These are phyloP conservation scores for Neoboletus subvelutipes DNA, from an alignment of 768 basidiomycete species.

Conservation along the genomic window DNA sequence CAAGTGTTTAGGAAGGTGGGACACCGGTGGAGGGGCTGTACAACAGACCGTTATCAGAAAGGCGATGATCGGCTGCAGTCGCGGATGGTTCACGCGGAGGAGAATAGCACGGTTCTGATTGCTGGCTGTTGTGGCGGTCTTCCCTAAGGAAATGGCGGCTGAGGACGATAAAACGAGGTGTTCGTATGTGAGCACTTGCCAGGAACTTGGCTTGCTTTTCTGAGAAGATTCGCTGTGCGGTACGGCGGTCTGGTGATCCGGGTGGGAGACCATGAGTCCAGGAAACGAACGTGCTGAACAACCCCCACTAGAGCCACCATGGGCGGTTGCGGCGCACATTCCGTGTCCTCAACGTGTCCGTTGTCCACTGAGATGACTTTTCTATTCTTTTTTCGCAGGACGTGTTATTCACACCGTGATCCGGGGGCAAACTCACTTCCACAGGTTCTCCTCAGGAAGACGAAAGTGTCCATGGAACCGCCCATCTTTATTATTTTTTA, in stretches of 20 bases:
- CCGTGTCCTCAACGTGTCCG: constrained; percentile 15
- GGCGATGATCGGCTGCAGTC: constrained; percentile 34
- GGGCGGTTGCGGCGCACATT: constrained; percentile 12
- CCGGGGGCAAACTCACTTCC: neutral
- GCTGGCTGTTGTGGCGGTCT: constrained; percentile 26
- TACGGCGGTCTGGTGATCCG: constrained; percentile 32
- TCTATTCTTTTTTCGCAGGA: neutral
- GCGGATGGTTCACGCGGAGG: constrained; percentile 25
- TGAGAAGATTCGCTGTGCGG: constrained; percentile 28
- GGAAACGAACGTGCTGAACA: constrained; percentile 22
- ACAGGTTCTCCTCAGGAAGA: constrained; percentile 8
- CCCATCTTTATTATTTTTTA: constrained; percentile 14
- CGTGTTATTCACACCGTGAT: constrained; percentile 18
- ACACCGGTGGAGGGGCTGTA: constrained; percentile 23
- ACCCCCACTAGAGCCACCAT: neutral
- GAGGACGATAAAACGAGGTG: constrained; percentile 19
- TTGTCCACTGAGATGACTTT: neutral
- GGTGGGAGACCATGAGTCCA: constrained; percentile 28
- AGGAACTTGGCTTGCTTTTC: constrained; percentile 26
- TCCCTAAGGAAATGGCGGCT: constrained; percentile 26
- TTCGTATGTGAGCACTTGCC: constrained; percentile 27
- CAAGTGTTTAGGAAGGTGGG: constrained; percentile 27
- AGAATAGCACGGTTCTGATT: constrained; percentile 20
- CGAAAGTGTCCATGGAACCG: constrained; percentile 8
- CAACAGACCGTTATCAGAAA: constrained; percentile 32